Base-by-base conservation (phyloP, 345 rosid species). In the Arabis hirsuta region DNA sequence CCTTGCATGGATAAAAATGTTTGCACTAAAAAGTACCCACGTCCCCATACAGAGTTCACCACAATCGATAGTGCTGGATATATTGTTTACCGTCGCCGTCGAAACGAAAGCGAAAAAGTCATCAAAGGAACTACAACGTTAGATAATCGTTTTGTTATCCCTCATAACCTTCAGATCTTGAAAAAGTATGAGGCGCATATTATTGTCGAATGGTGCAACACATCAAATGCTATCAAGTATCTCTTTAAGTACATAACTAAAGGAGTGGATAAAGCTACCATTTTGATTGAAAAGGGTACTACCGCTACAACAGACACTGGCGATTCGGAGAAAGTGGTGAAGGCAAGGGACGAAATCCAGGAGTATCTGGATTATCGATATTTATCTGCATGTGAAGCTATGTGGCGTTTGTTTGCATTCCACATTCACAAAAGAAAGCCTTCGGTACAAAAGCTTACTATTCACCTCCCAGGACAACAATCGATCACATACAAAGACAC, bases 311-410 rank as follows among this genome's bases (percentile, higher is more conserved):
- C 14, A 43, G 1, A 12, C 14, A 43, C 4, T 7, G 36, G 2
- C 5, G 26, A 12, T 0, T 4, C 16, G 0, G 2, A 11, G 4
- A 11, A 9, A n/a, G 31, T 4, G 0, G 10, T 0, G 5, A 24
- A 52, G 6, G 16, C 6, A 3, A 52, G 36, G 5, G 12, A 53
- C 5, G 36, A 53, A 7, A 26, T 39, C 0, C 9, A 19, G 20
- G 31, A 39, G 6, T 60, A 12, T 5, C 0, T 60, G 1, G 50
- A 60, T 3, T 26, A 6, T 7, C 59, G 50, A 0, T 45, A 43
- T n/a, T 5, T 62, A 14, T 44, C 52, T 3, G n/a, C 22, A 7
- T 26, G 53, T n/a, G 64, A 59, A 12, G 31, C 65, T 12, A 41
- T 43, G 65, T 42, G 12, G 50, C 8, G 12, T 5, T 24, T 19